Base-by-base conservation (phyloP, 768 basidiomycete species). In the Kwoniella botswanensis region DNA sequence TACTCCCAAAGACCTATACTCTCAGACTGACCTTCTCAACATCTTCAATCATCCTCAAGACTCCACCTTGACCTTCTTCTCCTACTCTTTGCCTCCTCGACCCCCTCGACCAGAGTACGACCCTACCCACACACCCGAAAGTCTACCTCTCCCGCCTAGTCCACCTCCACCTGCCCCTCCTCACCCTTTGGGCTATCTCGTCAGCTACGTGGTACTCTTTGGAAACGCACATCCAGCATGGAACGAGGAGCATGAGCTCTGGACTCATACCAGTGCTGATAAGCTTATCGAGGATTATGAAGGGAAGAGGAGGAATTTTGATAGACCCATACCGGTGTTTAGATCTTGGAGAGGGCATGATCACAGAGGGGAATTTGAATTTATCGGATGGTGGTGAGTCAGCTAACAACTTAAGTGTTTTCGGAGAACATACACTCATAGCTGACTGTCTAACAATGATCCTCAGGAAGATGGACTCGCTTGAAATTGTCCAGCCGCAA, bases 371-470 rank as follows among this genome's bases (percentile, higher is more conserved):
- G 61, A 55, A 1, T 67, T 73, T 29, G 44, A n/a, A 44, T 73
- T 73, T 54, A 42, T 21, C 9, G 77, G 77, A 13, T 79, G 74
- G 75, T 76, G 71, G 77, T 79, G 65, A 71, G 75, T 79, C 44
- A 52, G 41, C n/a, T 26, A 43, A 22, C 46, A 35, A 1, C 6
- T 35, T 35, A 35, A 35, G 35, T 7, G 35, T 9, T 0, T 7
- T 6, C 1, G 6, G 35, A 35, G 1, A 9, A 6, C 6, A 35
- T 35, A 35, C 35, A 0, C 35, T 35, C 35, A 35, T 35, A 29
- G 57, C 24, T 41, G 57, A 17, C 24, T 24, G 12, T 61, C 22
- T 62, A 15, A 29, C 21, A 22, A 18, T 15, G 54, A 29, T 35
- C n/a, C 11, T 18, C n/a, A 78, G 76, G 64, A 63, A 65, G 41